Conservation (phyloP, 768 basidiomycete species). For the Lactarius sanguifluus region DNA sequence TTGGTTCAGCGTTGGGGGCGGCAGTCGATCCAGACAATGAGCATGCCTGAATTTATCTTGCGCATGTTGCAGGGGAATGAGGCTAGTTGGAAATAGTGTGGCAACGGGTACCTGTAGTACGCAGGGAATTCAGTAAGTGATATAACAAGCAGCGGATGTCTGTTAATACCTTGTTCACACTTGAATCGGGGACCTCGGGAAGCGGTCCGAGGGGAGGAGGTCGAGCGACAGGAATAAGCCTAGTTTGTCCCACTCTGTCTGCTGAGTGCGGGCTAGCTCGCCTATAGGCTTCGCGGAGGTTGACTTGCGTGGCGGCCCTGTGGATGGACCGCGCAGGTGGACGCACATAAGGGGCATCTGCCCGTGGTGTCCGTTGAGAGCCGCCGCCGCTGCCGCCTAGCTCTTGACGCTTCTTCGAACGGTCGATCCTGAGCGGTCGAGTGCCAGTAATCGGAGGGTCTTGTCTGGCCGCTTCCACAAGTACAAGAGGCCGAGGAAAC, state of each 20-base stretch:
- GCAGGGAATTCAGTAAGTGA: background rate
- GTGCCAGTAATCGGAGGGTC: background rate
- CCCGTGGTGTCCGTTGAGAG: background rate
- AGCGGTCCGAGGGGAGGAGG: background rate
- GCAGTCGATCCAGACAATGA: conserved; percentile 22
- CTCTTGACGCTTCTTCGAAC: conserved; percentile 10
- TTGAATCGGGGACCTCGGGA: background rate
- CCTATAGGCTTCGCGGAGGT: conserved; percentile 17
- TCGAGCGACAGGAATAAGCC: background rate
- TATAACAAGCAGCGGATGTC: background rate
- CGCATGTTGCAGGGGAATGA: conserved; percentile 20
- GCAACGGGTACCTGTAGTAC: conserved; percentile 10
- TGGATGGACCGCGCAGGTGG: conserved; percentile 1
- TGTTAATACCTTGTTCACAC: conserved; percentile 9
- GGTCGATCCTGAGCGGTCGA: conserved; percentile 19
- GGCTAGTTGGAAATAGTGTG: conserved; percentile 17
- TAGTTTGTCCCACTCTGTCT: background rate
- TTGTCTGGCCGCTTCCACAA: background rate
- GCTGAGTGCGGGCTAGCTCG: background rate
- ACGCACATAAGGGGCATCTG: background rate
- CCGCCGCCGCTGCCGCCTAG: background rate
- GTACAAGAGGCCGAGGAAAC: background rate
- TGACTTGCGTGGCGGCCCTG: conserved; percentile 15
- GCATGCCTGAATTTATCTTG: conserved; percentile 25
- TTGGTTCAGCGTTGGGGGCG: background rate